These are phyloP conservation scores for Picochlorum sp. DNA, from an alignment of 139 green algal genomes.

Conservation along the genomic window DNA sequence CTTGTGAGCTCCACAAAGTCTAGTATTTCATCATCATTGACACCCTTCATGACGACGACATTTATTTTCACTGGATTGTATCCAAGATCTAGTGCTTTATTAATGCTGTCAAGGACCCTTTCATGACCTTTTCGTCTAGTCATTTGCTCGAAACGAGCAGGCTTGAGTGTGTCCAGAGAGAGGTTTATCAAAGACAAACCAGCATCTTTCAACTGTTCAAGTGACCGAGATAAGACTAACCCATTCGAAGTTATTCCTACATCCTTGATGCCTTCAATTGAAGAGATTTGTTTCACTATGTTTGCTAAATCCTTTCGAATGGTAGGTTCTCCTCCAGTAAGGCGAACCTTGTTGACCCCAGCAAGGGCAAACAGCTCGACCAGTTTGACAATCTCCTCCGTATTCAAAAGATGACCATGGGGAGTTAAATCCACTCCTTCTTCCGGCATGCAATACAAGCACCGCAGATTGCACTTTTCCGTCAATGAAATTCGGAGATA, in stretches of 20 bases:
- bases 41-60: slow-evolving; percentile 91
- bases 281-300: slow-evolving; percentile 42
- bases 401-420: slow-evolving; percentile 52
- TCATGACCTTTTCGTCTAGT: slow-evolving; percentile 70
- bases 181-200: slow-evolving; percentile 88
- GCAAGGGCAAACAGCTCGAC: slow-evolving; percentile 65
- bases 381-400: slow-evolving; percentile 67
- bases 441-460: slow-evolving; percentile 97
- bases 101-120: slow-evolving; percentile 70
- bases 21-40: slow-evolving; percentile 94
- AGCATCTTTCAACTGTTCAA: slow-evolving; percentile 49
- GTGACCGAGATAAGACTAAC: slow-evolving; percentile 64
- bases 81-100: slow-evolving; percentile 63
- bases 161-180: slow-evolving; percentile 83
- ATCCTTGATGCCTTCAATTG: slow-evolving; percentile 51
- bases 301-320: slow-evolving; percentile 77
- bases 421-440: slow-evolving; percentile 88
- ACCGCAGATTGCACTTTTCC: slow-evolving; percentile 97
- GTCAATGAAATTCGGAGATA: slow-evolving; percentile 98
- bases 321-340: slow-evolving; percentile 96
- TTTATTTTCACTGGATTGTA: slow-evolving; percentile 90
- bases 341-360: slow-evolving; percentile 87
- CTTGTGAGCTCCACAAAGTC: slow-evolving; percentile 91
- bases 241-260: slow-evolving; percentile 94
- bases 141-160: slow-evolving; percentile 81